Evolutionary conservation across 2,329 filamentous ascomycete species (phyloP).

Genomic region (Colletotrichum sp.): DNA sequence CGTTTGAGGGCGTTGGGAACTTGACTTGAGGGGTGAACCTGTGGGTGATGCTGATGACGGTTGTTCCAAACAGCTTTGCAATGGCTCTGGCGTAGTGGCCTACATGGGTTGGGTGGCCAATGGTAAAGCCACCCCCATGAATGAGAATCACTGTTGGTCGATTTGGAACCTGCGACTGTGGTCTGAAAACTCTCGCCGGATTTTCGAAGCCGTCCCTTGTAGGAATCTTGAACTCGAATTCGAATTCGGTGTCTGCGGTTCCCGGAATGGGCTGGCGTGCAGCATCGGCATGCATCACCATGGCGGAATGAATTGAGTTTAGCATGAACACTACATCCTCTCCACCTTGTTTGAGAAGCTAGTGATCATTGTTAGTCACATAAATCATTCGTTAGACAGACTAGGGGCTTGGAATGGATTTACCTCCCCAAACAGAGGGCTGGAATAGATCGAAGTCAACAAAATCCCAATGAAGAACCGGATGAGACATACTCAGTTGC

Average conservation of each 20-base stretch:
- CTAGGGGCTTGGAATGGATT: neutral
- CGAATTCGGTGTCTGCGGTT: neutral
- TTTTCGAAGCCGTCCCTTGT: constrained; percentile 5
- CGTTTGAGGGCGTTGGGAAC: constrained; percentile 46
- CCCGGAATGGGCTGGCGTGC: neutral
- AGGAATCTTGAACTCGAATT: constrained; percentile 8
- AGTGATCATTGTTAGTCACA: neutral
- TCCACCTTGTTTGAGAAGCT: neutral
- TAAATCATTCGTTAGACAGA: neutral
- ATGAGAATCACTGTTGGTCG: constrained; percentile 5
- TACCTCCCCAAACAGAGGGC: neutral
- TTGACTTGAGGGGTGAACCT: constrained; percentile 50
- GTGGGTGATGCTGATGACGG: constrained; percentile 48
- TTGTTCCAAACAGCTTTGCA: neutral
- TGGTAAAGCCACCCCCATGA: constrained; percentile 17
- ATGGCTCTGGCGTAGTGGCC: neutral
- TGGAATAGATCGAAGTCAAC: neutral
- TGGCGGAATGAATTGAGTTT: neutral
- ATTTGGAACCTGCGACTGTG: neutral
- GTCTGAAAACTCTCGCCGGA: neutral
- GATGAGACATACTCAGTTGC: neutral
- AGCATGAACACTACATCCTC: neutral
- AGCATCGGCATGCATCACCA: neutral
- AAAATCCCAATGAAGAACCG: neutral
- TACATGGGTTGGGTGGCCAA: neutral